Base-by-base conservation (phyloP, 2,329 filamentous ascomycete genomes). In the Hortaea werneckii region DNA sequence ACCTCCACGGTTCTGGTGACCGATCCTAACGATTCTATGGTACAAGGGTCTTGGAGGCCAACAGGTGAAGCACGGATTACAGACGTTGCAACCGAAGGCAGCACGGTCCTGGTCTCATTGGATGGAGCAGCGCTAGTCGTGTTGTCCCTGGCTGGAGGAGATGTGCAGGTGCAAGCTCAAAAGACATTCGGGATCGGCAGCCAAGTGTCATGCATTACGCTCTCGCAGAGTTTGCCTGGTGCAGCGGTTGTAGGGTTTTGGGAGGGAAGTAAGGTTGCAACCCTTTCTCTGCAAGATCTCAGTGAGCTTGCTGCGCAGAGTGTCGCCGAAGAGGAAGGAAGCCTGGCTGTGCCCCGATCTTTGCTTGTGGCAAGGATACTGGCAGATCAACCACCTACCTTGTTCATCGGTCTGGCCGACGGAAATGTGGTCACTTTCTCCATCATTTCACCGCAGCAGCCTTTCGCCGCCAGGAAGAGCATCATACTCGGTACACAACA, bases 341-440 rank as follows among this genome's bases (percentile, higher is more conserved):
- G 79, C 13, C 77, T 83, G 6, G 87, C 87, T 0, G 82, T 95
- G 28, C 89, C 92, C 1, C 78, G 90, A 51, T 87, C 88, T 43
- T 75, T 96, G 28, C 78, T 82, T 0, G 75, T 96, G 6, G 83
- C 86, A 5, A 82, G 89, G 50, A 76, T 95, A 29, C 7, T 7
- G 20, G 62, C 66, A 9, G 65, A 73, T 39, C 81, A 82, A 10
- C 72, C 74, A 5, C 83, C 87, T 0, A 95, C 85, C 0, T 73
- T 98, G 0, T 85, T 98, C 50, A 77, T 95, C 29, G 85, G 90
- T 9, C 85, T 95, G 77, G 87, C 94, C 41, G 90, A 96, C 65
- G 92, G 92, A 4, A 87, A 85, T 50, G 85, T 98, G 1, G 76
- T 94, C 42, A 92, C 85, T 0, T 96, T 89, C 60, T 78, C 80